These are phyloP conservation scores for Crithidia thermophila DNA, from an alignment of 208 protist genomes.

Conservation along the genomic window DNA sequence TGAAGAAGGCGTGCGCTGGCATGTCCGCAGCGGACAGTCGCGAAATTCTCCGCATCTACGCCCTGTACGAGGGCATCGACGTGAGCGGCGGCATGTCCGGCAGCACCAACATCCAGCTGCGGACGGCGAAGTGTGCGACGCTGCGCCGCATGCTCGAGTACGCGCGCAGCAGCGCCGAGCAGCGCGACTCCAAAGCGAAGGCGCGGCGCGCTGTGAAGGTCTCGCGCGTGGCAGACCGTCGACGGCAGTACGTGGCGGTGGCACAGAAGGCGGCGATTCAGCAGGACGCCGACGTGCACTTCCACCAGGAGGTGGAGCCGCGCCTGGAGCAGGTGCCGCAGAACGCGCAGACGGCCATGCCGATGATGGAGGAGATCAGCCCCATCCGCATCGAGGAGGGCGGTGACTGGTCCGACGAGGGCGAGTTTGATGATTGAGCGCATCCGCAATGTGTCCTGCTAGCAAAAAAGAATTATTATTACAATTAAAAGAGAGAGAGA, in stretches of 20 bases:
- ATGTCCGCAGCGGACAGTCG: conserved; percentile 27
- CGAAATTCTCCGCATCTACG: conserved; percentile 45
- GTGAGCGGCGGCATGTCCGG: conserved; percentile 9
- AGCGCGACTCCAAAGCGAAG: conserved; percentile 15
- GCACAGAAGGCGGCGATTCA: conserved; percentile 15
- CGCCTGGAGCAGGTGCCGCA: conserved; percentile 84
- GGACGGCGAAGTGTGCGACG: conserved; percentile 63
- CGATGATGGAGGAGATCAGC: conserved; percentile 62
- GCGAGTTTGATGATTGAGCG: conserved; percentile 19
- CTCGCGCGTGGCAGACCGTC: conserved; percentile 20
- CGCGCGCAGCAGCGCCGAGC: conserved; percentile 27
- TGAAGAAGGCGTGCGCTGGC: conserved; percentile 36
- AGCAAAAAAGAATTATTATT: too few relatives aligned
- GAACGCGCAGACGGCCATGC: conserved; percentile 52
- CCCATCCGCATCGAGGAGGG: conserved; percentile 67
- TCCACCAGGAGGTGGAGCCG: conserved; percentile 37
- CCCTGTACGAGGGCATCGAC: conserved; percentile 59
- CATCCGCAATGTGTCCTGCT: conserved; percentile 13
- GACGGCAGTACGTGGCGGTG: conserved; percentile 14
- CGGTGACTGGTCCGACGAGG: conserved; percentile 39
- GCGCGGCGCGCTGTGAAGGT: conserved; percentile 24
- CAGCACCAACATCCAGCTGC: conserved; percentile 44
- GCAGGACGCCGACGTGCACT: conserved; percentile 46
- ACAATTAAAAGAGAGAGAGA: too few relatives aligned
- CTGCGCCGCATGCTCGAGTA: conserved; percentile 63